Evolutionary conservation across 371 early-diverging fungal species (phyloP).

Genomic region (Mortierella polycephala): DNA sequence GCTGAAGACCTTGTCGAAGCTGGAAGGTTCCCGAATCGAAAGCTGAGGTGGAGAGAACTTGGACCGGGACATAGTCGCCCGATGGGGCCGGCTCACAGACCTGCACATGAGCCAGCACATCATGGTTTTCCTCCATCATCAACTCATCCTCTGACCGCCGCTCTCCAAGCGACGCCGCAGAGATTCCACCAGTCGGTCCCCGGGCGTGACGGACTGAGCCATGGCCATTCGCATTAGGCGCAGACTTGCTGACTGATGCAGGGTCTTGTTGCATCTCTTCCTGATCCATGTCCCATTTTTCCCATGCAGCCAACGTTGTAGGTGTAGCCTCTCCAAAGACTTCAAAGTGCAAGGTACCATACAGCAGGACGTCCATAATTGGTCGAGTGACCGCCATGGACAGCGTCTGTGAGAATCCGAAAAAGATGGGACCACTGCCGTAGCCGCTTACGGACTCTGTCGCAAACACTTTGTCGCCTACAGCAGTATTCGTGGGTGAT

Average conservation of each 20-base stretch:
- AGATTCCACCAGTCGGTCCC: constrained; percentile 8
- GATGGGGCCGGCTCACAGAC: constrained; percentile 73
- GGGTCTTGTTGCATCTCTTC: constrained; percentile 30
- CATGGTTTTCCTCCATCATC: constrained; percentile 76
- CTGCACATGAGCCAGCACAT: constrained; percentile 77
- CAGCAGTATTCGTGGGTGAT: constrained; percentile 15
- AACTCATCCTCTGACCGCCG: constrained; percentile 78
- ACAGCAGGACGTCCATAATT: constrained; percentile 57
- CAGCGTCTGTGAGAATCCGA: constrained; percentile 73
- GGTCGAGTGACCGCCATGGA: constrained; percentile 59
- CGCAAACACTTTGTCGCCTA: constrained; percentile 69
- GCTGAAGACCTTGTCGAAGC: constrained; percentile 87
- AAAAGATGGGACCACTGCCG: constrained; percentile 60
- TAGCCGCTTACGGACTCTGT: constrained; percentile 75
- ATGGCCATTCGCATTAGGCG: not conserved
- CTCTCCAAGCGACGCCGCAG: constrained; percentile 54
- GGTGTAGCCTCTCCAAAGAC: constrained; percentile 72
- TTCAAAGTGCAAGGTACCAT: constrained; percentile 66
- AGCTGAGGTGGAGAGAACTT: constrained; percentile 65
- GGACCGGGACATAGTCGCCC: constrained; percentile 83
- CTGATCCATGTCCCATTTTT: constrained; percentile 68
- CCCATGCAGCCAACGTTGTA: constrained; percentile 61
- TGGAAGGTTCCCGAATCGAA: constrained; percentile 76
- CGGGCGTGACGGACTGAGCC: constrained; percentile 10
- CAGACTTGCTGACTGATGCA: constrained; percentile 4